These are phyloP conservation scores for Saccharomyces hybrid DNA, from an alignment of 1,139 yeast species.

Conservation along the genomic window DNA sequence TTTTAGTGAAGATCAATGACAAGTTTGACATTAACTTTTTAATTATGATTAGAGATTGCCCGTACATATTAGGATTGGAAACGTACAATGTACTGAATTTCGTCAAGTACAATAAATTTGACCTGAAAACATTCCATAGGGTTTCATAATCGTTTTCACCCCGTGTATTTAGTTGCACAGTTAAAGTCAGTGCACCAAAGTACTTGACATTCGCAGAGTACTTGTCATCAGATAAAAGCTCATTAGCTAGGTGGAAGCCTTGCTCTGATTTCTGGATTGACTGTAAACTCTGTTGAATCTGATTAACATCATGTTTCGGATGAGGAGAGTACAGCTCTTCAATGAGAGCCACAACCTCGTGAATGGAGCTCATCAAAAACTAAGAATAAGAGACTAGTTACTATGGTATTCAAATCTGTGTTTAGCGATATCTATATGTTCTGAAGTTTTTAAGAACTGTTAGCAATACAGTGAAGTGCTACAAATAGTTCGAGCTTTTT, in stretches of 20 bases:
- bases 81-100: slow-evolving; percentile 14
- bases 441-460: not conserved
- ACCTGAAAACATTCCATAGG: slow-evolving; percentile 21
- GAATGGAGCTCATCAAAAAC: slow-evolving; percentile 14
- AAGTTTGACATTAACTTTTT: slow-evolving; percentile 47
- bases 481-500: not conserved
- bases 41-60: slow-evolving; percentile 31
- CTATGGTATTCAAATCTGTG: not conserved
- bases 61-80: slow-evolving; percentile 11
- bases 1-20: slow-evolving; percentile 40
- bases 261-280: slow-evolving; percentile 44
- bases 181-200: slow-evolving; percentile 66
- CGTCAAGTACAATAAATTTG: slow-evolving; percentile 24
- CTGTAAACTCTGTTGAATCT: slow-evolving; percentile 47
- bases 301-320: slow-evolving; percentile 35
- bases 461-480: not conserved
- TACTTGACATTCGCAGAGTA: slow-evolving; percentile 47
- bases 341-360: slow-evolving; percentile 23
- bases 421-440: not conserved
- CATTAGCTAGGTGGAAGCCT: slow-evolving; percentile 46
- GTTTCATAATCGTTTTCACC: slow-evolving; percentile 12
- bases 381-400: not conserved
- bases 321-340: slow-evolving; percentile 26
- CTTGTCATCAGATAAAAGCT: slow-evolving; percentile 34
- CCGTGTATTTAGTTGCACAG: slow-evolving; percentile 44